phyloP scores from a whole-genome alignment of 345 rosid species.

The Raphanus raphanistrum region DNA sequence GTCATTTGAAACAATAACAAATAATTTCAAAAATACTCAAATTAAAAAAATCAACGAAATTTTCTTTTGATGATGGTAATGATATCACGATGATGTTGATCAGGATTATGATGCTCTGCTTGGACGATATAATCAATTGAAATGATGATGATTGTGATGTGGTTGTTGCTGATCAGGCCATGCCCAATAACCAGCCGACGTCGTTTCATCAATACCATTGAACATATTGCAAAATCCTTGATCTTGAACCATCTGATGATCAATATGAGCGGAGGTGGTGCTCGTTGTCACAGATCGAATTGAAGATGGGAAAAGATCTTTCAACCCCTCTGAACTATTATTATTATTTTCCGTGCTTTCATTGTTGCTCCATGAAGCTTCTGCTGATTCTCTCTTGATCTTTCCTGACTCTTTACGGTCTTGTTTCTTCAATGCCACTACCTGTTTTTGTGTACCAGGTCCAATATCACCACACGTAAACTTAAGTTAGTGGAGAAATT shows the following conservation, averaged over 20 bases:
- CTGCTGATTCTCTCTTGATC: conserved; percentile 55
- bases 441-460: conserved; percentile 41
- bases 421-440: conserved; percentile 52
- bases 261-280: conserved; percentile 45
- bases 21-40: conserved; percentile 25
- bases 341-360: conserved; percentile 55
- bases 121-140: conserved; percentile 26
- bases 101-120: background rate
- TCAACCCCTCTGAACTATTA: conserved; percentile 48
- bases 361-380: conserved; percentile 76
- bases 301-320: conserved; percentile 54
- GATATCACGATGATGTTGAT: conserved; percentile 16
- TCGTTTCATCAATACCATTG: conserved; percentile 70
- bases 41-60: conserved; percentile 19
- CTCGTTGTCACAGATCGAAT: conserved; percentile 49
- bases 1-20: conserved; percentile 13
- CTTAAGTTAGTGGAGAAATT: conserved; percentile 26
- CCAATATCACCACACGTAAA: conserved; percentile 27
- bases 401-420: conserved; percentile 48
- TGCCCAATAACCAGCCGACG: conserved; percentile 59
- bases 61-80: conserved; percentile 18
- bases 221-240: conserved; percentile 67
- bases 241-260: conserved; percentile 56
- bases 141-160: conserved; percentile 46
- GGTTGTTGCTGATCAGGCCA: conserved; percentile 70